Base-by-base conservation (phyloP, 495 filamentous ascomycete genomes). In the Penicillium chermesinum region DNA sequence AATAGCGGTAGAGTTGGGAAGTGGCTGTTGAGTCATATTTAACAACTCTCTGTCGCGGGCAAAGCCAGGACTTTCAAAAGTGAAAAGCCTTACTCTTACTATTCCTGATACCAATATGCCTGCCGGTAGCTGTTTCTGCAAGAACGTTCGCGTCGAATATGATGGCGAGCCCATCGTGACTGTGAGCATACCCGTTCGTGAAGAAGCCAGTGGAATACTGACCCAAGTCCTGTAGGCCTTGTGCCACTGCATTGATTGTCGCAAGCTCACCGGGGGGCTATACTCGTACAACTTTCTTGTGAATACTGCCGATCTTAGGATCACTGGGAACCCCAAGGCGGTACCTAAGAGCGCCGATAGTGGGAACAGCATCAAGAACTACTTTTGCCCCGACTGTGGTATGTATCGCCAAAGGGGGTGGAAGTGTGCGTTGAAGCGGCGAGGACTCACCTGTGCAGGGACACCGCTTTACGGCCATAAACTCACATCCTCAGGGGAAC, bases 301-400 rank as follows among this genome's bases (percentile, higher is more conserved):
- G 48, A 57, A 63, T 17, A 50, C 4, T 14, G 39, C 49, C 3
- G 54, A 66, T 2, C 20, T 71, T 17, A 41, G 51, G 0, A 30
- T 71, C 50, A 25, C 61, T 9, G 67, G 67, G 10, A 64, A 9
- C 13, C 64, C 67, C 0, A 67, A 66, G 40, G 64, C 46, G 50
- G 44, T 67, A 7, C 20, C 52, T 0, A 71, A 69, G 41, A 60
- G 41, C 7, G 35, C 67, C 7, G 67, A 69, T 33, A 69, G 64
- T 52, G 67, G 66, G 36, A 71, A 67, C 38, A 1, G 41, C 13
- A 46, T 69, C 1, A 55, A 35, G 44, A 71, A 69, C 18, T 67
- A 62, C 52, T 67, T 67, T 50, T 71, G 67, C 45, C 38, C 64
- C 0, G 66, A 71, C 17, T 71, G 67, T 58, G 67, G 67, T 69